Conservation (phyloP, 306 rosid species). For the Mimosa bimucronata region DNA sequence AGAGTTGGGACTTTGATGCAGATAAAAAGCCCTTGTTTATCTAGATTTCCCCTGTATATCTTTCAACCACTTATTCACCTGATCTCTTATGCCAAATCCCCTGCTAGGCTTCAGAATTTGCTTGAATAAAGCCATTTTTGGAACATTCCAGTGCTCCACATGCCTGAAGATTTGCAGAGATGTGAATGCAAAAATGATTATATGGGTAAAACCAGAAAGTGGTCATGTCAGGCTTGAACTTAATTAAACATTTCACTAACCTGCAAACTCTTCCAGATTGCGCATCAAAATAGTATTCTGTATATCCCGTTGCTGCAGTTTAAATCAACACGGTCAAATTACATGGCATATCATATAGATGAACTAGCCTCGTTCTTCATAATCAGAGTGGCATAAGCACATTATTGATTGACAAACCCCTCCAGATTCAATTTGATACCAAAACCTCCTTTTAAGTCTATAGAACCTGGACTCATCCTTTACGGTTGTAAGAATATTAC, state of each 20-base stretch:
- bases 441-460: not conserved
- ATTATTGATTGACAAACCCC: not conserved
- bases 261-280: slow-evolving; percentile 87
- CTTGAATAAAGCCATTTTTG: slow-evolving; percentile 81
- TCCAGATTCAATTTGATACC: not conserved
- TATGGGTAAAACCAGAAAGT: slow-evolving; percentile 1
- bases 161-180: slow-evolving; percentile 58
- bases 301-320: slow-evolving; percentile 92
- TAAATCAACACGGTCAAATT: slow-evolving; percentile 25
- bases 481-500: not conserved
- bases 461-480: not conserved
- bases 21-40: slow-evolving; percentile 7
- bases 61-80: slow-evolving; percentile 47
- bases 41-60: slow-evolving; percentile 36
- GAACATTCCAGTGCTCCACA: slow-evolving; percentile 96
- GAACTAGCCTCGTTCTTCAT: not conserved
- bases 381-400: slow-evolving; percentile 14
- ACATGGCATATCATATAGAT: slow-evolving; percentile 3
- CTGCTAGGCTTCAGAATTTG: slow-evolving; percentile 81
- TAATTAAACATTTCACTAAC: slow-evolving; percentile 48
- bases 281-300: slow-evolving; percentile 81
- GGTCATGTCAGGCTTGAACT: not conserved
- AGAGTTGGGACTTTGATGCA: slow-evolving; percentile 15
- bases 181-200: slow-evolving; percentile 10
- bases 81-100: slow-evolving; percentile 59